Conservation (phyloP, 768 basidiomycete genomes). For the Lentinula sp. region DNA sequence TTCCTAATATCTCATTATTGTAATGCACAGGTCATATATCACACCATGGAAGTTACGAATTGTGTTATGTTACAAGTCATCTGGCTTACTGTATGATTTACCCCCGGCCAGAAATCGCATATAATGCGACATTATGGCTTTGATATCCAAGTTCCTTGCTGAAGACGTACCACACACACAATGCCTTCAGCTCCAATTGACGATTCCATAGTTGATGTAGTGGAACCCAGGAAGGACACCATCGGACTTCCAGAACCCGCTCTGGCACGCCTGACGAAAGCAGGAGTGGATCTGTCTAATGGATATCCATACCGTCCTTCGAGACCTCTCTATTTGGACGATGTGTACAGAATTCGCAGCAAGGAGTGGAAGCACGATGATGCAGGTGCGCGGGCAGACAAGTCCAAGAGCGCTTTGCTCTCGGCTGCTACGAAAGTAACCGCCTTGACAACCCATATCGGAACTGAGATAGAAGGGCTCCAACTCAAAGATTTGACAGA, state of each 20-base stretch:
- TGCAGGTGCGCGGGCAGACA: conserved; percentile 13
- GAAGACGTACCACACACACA: no score
- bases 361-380: conserved; percentile 13
- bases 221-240: not conserved
- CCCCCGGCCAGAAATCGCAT: no score
- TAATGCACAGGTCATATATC: no score
- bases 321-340: conserved; percentile 14
- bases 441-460: conserved; percentile 13
- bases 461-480: conserved; percentile 16
- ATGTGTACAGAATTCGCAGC: conserved; percentile 15
- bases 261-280: not conserved
- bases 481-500: conserved; percentile 14
- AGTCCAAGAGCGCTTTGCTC: conserved; percentile 15
- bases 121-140: no score
- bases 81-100: no score
- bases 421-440: conserved; percentile 15
- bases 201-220: not conserved
- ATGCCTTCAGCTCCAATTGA: not conserved
- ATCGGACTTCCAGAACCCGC: not conserved
- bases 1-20: no score
- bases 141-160: no score
- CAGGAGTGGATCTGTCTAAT: conserved; percentile 1
- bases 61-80: no score
- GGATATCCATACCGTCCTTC: conserved; percentile 16
- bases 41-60: no score